Base-by-base conservation (phyloP, 2,329 filamentous ascomycete genomes). In the Lachnellula cervina region DNA sequence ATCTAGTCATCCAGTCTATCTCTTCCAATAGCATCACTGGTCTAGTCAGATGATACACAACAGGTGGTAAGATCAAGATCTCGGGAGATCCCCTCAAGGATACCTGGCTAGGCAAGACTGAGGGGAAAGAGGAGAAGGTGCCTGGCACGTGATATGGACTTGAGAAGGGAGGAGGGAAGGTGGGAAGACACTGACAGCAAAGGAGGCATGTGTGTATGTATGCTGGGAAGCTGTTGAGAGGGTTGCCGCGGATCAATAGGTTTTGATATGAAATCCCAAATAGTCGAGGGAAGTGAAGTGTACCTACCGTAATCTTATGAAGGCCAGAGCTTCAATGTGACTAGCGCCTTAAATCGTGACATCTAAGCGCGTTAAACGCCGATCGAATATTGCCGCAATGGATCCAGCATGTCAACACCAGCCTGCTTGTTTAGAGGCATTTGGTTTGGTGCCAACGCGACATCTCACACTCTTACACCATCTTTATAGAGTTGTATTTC, bases 61-160 rank as follows among this genome's bases (percentile, higher is more conserved):
- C 37, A 54, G 17, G 23, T 21, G n/a, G 7, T 38, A 44, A 13
- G 34, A 48, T 45, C 38, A 44, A 13, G 34, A 48, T 45, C 38
- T 17, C 48, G 49, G 49, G 43, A 52, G 54, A 52, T 52, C 54
- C 5, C 34, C 43, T 37, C 43, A 34, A 56, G 44, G 54, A 40
- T 51, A 32, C 9, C 28, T 32, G 28, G 9, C 9, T 11, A 38
- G 35, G 21, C 21, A 21, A 51, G n/a, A 47, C 9, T 19, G 16
- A 25, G 34, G 17, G 40, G 50, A 45, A 25, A 16, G 9, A 5
- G 13, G 50, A 21, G 5, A 4, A 37, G 11, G 28, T 44, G 21
- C 23, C n/a, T 32, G 34, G 19, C 42, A 42, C 43, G 35, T 47
- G 42, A 47, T 35, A 40, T 40, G 23, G 11, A 40, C 9, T 6